phyloP scores from a whole-genome alignment of 2,329 filamentous ascomycete genomes.

The Fusarium algeriense region DNA sequence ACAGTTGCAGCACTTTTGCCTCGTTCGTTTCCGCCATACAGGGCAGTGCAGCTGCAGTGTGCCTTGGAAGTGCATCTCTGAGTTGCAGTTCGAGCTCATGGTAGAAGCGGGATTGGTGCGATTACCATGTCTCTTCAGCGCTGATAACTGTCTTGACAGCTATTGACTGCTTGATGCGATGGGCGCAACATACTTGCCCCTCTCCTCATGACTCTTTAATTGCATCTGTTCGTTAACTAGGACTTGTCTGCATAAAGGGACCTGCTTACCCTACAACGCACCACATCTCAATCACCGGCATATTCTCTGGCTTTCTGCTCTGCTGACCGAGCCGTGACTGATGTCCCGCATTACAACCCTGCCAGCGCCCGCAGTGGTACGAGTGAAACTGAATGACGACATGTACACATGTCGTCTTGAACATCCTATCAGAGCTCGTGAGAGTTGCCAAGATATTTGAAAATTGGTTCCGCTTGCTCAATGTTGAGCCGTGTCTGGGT shows the following conservation, averaged over 20 bases:
- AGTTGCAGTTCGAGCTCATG: slow-evolving; percentile 22
- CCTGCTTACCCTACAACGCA: slow-evolving; percentile 30
- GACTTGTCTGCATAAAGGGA: slow-evolving; percentile 14
- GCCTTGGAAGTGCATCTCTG: slow-evolving; percentile 24
- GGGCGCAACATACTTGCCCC: background rate
- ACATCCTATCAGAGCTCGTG: slow-evolving; percentile 16
- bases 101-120: slow-evolving; percentile 6
- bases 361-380: slow-evolving; percentile 15
- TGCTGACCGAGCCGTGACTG: slow-evolving; percentile 33
- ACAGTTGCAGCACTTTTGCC: slow-evolving; percentile 21
- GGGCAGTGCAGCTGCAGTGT: slow-evolving; percentile 28
- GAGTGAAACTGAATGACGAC: slow-evolving; percentile 33
- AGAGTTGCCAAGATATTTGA: slow-evolving; percentile 3
- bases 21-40: background rate
- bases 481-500: slow-evolving; percentile 11
- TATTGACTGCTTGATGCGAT: slow-evolving; percentile 11
- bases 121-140: background rate
- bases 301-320: background rate
- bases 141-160: slow-evolving; percentile 9
- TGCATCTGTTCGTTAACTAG: slow-evolving; percentile 38
- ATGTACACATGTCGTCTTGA: slow-evolving; percentile 19
- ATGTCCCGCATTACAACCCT: slow-evolving; percentile 22
- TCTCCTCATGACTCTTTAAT: slow-evolving; percentile 41
- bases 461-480: slow-evolving; percentile 12
- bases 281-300: background rate